phyloP scores from a whole-genome alignment of 129 eudicot genomes.

The Chrysanthemum lavandulifolium region DNA sequence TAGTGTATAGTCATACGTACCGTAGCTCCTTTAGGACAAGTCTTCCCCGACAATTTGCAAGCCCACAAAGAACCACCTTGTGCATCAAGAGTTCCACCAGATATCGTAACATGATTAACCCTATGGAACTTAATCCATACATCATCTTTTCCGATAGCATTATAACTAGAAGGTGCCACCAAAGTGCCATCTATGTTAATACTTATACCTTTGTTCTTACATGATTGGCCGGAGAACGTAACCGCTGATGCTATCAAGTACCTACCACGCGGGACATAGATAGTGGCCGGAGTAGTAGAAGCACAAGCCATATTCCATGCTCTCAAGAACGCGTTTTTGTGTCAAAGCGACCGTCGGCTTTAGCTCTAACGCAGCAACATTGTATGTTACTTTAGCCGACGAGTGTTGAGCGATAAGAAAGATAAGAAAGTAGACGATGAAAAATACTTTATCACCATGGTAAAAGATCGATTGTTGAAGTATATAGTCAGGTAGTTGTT shows the following conservation, averaged over 20 bases:
- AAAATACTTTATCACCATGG: too few species aligned
- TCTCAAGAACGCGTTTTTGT: too few species aligned
- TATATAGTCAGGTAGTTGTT: too few species aligned
- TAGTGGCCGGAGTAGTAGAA: background rate
- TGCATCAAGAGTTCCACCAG: too few species aligned
- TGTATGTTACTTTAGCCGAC: slow-evolving; percentile 15
- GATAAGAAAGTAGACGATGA: background rate
- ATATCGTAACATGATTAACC: too few species aligned
- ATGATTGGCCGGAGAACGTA: background rate
- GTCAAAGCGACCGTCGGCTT: background rate
- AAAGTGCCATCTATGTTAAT: too few species aligned
- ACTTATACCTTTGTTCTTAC: too few species aligned
- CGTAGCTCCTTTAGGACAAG: slow-evolving; percentile 62
- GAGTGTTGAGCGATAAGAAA: background rate
- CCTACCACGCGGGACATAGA: background rate
- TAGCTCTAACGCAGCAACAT: background rate
- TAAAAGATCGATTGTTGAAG: too few species aligned
- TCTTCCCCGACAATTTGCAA: slow-evolving; percentile 51
- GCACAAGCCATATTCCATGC: too few species aligned
- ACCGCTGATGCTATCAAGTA: slow-evolving; percentile 3
- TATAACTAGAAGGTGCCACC: too few species aligned
- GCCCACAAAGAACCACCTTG: slow-evolving; percentile 36
- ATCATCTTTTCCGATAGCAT: too few species aligned
- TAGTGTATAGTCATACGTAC: slow-evolving; percentile 6
- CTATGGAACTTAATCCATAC: too few species aligned